Evolutionary conservation across 2,329 filamentous ascomycete genomes (phyloP), one percentile per base, ranked within the genome.

Genomic region (Xylariaceae sp.): DNA sequence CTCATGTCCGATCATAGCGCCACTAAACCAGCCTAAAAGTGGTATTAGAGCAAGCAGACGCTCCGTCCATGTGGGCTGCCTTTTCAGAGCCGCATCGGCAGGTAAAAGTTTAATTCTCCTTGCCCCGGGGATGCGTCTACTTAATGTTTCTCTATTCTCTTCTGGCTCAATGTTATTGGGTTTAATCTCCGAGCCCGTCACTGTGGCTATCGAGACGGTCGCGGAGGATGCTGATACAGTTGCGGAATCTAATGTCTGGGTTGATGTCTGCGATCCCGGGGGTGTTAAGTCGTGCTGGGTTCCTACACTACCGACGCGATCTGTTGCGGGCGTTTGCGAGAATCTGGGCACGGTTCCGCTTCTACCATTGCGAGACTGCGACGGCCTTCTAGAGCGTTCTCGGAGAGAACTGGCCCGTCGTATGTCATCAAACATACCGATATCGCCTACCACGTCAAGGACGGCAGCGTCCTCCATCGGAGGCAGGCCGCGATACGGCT

Each of bases 1-100:
- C 67, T 88, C 81, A 66, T 85, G 85, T 5, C 89, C 89, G 64
- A 93, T 92, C 71, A 92, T 84, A 64, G 76, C 85, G 59, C 75
- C 85, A 39, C 84, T 85, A 67, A 92, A 87, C 84, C 87, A 91
- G 63, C 81, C 82, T 56, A 91, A 73, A 56, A 91, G 79, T 2
- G 88, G 88, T 33, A 91, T 82, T 48, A 81, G 82, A 60, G 81
- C 81, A 49, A 89, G 72, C 16, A 89, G 67, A 45, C 84, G 81
- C 70, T 89, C 85, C 29, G 81, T 75, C 50, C 84, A 78, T 2
- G 85, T 86, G 42, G 84, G 83, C 62, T 88, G 85, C 2, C 87
- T 88, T 11, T 87, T 81, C 23, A 91, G 78, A 7, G 88, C 88
- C 71, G 89, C 83, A 57, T 88, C 82, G 40, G 87, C 82, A 1